Evolutionary conservation across 2,329 filamentous ascomycete genomes (phyloP).

Genomic region (Chaetomiaceae sp.): DNA sequence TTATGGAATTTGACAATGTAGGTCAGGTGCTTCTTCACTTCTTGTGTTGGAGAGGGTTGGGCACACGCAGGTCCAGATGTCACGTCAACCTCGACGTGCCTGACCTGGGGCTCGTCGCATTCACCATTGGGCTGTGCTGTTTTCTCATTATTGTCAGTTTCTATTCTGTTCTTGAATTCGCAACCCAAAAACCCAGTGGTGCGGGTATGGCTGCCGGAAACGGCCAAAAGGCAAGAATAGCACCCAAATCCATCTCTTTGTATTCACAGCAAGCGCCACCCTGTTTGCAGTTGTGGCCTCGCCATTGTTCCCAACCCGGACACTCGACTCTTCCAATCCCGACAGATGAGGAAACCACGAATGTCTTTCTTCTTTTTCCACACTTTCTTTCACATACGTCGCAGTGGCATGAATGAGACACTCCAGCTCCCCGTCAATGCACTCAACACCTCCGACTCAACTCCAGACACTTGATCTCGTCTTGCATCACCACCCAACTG

Average conservation of each 20-base stretch:
- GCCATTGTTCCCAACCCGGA: slow-evolving; percentile 6
- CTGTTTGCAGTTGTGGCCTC: slow-evolving; percentile 3
- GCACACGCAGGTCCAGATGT: background rate
- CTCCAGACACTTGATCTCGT: background rate
- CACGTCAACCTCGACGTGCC: too few relatives aligned
- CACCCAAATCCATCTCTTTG: slow-evolving; percentile 3
- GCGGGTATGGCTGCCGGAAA: slow-evolving; percentile 16
- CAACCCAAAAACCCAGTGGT: background rate
- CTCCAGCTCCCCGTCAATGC: background rate
- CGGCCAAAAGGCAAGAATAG: background rate
- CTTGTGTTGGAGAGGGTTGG: too few relatives aligned
- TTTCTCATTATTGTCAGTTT: too few relatives aligned
- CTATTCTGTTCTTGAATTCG: too few relatives aligned
- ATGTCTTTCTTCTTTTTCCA: background rate
- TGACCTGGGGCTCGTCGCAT: background rate
- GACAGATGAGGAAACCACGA: slow-evolving; percentile 1
- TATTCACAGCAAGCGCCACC: slow-evolving; percentile 7
- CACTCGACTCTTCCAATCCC: background rate
- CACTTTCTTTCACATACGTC: background rate
- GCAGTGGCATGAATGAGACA: background rate
- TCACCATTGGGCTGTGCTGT: background rate
- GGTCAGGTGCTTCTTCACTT: too few relatives aligned
- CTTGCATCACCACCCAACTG: background rate
- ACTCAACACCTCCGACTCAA: background rate
- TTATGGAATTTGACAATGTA: too few relatives aligned